Evolutionary conservation across 306 rosid genomes (phyloP).

Genomic region (Crataegus laevigata): DNA sequence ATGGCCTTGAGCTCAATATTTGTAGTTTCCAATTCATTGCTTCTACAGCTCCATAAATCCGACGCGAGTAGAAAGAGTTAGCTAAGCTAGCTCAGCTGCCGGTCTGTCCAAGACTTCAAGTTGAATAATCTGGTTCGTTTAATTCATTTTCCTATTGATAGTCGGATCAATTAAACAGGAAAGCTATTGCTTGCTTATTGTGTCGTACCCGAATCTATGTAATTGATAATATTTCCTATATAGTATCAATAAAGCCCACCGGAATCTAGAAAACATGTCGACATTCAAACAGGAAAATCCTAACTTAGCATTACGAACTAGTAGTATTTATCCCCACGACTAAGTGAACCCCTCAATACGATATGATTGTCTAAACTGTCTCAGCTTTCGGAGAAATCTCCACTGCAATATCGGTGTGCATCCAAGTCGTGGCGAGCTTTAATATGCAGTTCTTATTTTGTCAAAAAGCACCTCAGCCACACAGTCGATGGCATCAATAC

Average conservation of each 20-base stretch:
- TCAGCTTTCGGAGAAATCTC: no score
- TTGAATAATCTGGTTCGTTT: neutral
- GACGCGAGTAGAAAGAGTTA: slow-evolving; percentile 8
- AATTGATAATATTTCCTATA: neutral
- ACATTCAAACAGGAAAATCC: no score
- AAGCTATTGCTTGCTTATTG: slow-evolving; percentile 3
- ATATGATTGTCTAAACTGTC: no score
- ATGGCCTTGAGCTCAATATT: slow-evolving; percentile 97
- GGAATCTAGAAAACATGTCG: no score
- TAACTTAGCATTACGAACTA: no score
- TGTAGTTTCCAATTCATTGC: slow-evolving; percentile 82
- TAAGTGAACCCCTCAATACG: no score
- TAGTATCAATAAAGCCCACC: neutral
- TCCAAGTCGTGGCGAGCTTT: no score
- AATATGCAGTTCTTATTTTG: neutral
- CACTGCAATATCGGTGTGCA: no score
- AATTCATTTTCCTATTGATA: neutral
- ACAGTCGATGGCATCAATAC: neutral
- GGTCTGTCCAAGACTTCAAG: neutral
- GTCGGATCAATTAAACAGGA: neutral
- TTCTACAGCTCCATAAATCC: slow-evolving; percentile 65
- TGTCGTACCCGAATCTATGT: neutral
- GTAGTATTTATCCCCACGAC: no score
- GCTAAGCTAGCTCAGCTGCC: neutral
- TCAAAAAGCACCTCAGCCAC: neutral